Evolutionary conservation across 2,329 filamentous ascomycete genomes (phyloP).

Genomic region (Microsporum ferrugineum): DNA sequence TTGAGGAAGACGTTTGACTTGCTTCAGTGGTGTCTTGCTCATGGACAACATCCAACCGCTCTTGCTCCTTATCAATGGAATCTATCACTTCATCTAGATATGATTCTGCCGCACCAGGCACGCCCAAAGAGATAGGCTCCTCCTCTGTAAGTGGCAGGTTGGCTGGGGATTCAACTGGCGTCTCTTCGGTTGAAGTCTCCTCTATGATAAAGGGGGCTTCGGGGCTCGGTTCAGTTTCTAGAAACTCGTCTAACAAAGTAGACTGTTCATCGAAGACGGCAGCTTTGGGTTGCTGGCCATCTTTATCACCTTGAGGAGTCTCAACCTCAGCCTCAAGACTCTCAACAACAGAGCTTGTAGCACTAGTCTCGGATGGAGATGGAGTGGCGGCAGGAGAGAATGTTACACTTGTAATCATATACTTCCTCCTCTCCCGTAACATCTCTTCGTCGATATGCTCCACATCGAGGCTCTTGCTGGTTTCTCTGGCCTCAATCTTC

Average conservation of each 20-base stretch:
- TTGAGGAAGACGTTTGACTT: background rate
- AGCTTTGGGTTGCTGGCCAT: background rate
- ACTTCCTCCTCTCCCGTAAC: background rate
- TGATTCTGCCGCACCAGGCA: background rate
- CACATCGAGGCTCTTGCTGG: conserved; percentile 65
- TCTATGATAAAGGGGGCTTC: background rate
- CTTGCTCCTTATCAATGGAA: background rate
- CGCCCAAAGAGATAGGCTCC: background rate
- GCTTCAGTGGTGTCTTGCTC: background rate
- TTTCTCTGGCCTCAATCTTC: conserved; percentile 68
- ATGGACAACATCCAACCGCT: background rate
- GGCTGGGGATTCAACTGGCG: background rate
- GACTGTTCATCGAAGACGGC: background rate
- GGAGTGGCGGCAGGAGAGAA: background rate
- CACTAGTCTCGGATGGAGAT: background rate
- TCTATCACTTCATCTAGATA: background rate
- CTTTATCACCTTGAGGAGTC: background rate
- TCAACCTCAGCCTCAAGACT: background rate
- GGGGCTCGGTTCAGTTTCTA: background rate
- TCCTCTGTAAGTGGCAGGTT: background rate
- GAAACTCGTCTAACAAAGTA: background rate
- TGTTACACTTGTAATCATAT: background rate
- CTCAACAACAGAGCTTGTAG: background rate
- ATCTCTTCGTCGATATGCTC: conserved; percentile 4
- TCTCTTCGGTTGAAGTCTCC: background rate